Conservation (phyloP, 352 stramenopile species). For the Aphanomyces invadans region DNA sequence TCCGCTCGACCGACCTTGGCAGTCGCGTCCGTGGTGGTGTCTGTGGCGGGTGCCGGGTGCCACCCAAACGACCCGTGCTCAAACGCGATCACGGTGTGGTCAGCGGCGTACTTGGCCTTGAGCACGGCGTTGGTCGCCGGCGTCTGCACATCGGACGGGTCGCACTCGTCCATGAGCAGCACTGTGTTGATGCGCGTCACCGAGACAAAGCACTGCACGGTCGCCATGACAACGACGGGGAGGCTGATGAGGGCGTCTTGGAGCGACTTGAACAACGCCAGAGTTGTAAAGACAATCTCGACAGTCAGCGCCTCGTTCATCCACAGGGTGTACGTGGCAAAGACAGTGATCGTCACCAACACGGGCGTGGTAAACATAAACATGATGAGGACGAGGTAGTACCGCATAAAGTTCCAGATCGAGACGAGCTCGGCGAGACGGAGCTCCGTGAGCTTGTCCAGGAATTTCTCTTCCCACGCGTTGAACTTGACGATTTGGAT, state of each 20-base stretch:
- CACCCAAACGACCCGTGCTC: conserved; percentile 56
- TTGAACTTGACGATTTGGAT: conserved; percentile 91
- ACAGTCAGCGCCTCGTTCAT: conserved; percentile 16
- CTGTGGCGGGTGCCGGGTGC: conserved; percentile 22
- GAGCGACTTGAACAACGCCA: conserved; percentile 18
- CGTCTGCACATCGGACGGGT: not conserved
- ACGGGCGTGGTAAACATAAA: conserved; percentile 38
- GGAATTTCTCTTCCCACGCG: conserved; percentile 75
- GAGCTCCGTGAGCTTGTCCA: conserved; percentile 44
- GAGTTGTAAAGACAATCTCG: conserved; percentile 12
- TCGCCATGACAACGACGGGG: not conserved
- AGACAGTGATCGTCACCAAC: conserved; percentile 50
- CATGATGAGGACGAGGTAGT: conserved; percentile 37
- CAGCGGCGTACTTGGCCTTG: not conserved
- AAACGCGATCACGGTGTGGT: conserved; percentile 34
- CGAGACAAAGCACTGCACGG: conserved; percentile 11
- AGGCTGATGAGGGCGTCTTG: not conserved
- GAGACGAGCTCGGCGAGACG: conserved; percentile 39
- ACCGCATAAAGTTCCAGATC: conserved; percentile 43
- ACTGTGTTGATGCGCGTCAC: conserved; percentile 16
- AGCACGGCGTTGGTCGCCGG: not conserved
- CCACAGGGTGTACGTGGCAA: conserved; percentile 30
- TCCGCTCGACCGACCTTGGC: not conserved
- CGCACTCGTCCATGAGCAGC: not conserved
- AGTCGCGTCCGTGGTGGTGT: not conserved